Conservation (phyloP, 2,329 filamentous ascomycete species). For the Aspergillus piperis region DNA sequence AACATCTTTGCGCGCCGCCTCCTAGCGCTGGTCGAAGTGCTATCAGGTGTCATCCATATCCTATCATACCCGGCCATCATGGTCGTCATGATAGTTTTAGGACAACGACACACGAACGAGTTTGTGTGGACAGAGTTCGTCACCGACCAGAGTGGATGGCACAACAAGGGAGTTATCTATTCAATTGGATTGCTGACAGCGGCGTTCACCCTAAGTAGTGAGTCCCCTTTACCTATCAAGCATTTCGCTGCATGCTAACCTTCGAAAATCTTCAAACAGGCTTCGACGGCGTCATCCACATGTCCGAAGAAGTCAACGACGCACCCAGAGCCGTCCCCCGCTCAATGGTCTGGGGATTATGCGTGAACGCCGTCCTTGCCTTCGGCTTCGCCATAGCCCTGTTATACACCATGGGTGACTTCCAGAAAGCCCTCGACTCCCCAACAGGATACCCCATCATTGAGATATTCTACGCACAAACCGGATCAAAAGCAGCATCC, state of each 20-base stretch:
- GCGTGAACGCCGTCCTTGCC: constrained; percentile 50
- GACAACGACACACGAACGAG: constrained; percentile 11
- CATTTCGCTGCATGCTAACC: background rate
- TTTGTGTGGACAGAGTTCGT: constrained; percentile 35
- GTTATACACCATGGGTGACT: constrained; percentile 15
- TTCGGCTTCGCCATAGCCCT: constrained; percentile 38
- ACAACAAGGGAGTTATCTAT: constrained; percentile 10
- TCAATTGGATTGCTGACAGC: constrained; percentile 21
- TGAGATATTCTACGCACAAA: background rate
- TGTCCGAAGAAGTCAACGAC: constrained; percentile 53
- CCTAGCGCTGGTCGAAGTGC: constrained; percentile 53
- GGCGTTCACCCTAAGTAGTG: constrained; percentile 21
- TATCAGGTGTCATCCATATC: constrained; percentile 51
- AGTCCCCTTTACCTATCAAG: background rate
- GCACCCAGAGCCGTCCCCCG: constrained; percentile 48
- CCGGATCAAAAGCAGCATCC: background rate
- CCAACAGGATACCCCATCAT: constrained; percentile 1
- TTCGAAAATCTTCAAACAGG: constrained; percentile 17
- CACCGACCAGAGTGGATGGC: constrained; percentile 19
- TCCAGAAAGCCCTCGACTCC: background rate
- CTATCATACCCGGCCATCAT: constrained; percentile 42
- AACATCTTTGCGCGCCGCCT: constrained; percentile 49
- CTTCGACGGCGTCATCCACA: constrained; percentile 33
- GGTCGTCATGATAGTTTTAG: constrained; percentile 20
- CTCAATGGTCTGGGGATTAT: constrained; percentile 48